phyloP scores from a whole-genome alignment of 768 basidiomycete genomes.

The Boletus huronensis region DNA sequence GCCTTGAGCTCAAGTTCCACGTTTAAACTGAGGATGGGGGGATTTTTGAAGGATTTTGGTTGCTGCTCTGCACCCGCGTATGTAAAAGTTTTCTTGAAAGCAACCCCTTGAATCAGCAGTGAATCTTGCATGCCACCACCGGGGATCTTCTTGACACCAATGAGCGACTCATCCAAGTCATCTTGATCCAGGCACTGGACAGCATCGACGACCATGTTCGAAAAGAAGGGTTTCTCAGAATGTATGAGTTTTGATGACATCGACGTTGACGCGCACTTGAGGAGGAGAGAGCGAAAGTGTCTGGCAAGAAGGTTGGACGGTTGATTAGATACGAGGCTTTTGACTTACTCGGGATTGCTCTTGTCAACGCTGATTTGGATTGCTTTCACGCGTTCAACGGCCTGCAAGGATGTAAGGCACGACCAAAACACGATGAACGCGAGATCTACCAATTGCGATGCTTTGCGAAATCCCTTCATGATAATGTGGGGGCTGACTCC shows the following conservation, averaged over 20 bases:
- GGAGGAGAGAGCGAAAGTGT: slow-evolving; percentile 86
- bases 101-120: slow-evolving; percentile 81
- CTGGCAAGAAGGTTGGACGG: slow-evolving; percentile 39
- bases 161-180: slow-evolving; percentile 92
- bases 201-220: slow-evolving; percentile 97
- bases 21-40: slow-evolving; percentile 90
- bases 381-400: slow-evolving; percentile 80
- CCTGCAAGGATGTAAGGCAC: slow-evolving; percentile 43
- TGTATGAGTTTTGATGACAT: slow-evolving; percentile 99
- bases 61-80: slow-evolving; percentile 99
- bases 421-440: slow-evolving; percentile 2
- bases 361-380: slow-evolving; percentile 90
- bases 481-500: slow-evolving; percentile 97
- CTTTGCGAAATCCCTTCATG: slow-evolving; percentile 92
- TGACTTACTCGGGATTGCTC: slow-evolving; percentile 78
- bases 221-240: slow-evolving; percentile 98
- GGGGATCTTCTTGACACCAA: slow-evolving; percentile 96
- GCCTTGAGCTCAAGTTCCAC: slow-evolving; percentile 99
- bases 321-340: background rate
- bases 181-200: slow-evolving; percentile 89
- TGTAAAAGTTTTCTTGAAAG: slow-evolving; percentile 99
- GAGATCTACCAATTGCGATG: slow-evolving; percentile 71
- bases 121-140: slow-evolving; percentile 99
- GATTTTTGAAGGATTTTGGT: slow-evolving; percentile 86
- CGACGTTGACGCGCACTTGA: slow-evolving; percentile 98